Conservation (phyloP, 2,329 filamentous ascomycete genomes). For the Chaetoscypha palmicola region DNA sequence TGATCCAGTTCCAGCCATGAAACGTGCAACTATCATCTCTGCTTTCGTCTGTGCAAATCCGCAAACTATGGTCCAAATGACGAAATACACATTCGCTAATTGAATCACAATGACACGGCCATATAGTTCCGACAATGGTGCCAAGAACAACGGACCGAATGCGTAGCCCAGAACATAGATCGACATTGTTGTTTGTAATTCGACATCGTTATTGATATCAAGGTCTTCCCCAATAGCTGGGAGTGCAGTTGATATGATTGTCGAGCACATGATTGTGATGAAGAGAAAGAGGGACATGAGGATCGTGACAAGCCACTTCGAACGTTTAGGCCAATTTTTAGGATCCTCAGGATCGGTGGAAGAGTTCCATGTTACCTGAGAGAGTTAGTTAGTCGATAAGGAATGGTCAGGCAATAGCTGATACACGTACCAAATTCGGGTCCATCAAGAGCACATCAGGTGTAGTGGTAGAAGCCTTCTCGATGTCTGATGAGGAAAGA, state of each 20-base stretch:
- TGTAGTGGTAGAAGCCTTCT: not conserved
- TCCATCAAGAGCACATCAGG: not conserved
- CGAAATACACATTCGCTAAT: constrained; percentile 40
- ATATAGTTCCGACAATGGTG: constrained; percentile 46
- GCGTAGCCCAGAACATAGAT: constrained; percentile 39
- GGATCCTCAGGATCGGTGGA: constrained; percentile 10
- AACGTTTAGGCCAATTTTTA: constrained; percentile 10
- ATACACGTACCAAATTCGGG: not conserved
- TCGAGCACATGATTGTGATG: constrained; percentile 42
- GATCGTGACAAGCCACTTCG: constrained; percentile 42
- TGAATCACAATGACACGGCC: constrained; percentile 37
- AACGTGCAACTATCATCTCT: constrained; percentile 35
- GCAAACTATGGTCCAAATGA: constrained; percentile 44
- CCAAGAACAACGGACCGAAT: constrained; percentile 49
- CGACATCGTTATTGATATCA: constrained; percentile 36
- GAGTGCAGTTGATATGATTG: constrained; percentile 45
- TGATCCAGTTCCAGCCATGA: constrained; percentile 41
- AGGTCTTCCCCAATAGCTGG: constrained; percentile 45
- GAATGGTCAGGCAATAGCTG: not conserved
- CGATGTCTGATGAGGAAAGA: not conserved
- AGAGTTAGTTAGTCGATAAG: not conserved
- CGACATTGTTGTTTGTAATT: constrained; percentile 38
- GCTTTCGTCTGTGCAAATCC: constrained; percentile 37
- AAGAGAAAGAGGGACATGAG: constrained; percentile 41
- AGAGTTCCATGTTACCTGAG: constrained; percentile 26